phyloP scores from a whole-genome alignment of 129 eudicot genomes.

The Helichrysum umbraculigerum region DNA sequence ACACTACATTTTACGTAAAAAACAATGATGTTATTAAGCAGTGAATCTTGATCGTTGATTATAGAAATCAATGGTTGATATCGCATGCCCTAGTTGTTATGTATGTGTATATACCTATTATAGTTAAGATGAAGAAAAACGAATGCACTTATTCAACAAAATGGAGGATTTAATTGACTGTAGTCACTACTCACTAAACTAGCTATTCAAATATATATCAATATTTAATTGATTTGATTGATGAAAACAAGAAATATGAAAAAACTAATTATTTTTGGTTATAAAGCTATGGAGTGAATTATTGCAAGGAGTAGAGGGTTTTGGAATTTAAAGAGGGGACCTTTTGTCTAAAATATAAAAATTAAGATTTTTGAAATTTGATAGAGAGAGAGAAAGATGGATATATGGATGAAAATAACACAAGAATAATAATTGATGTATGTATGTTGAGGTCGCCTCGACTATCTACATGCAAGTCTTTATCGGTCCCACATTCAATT shows the following conservation, averaged over 20 bases:
- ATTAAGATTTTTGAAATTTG: not conserved
- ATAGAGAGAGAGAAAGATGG: slow-evolving; percentile 23
- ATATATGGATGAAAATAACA: slow-evolving; percentile 29
- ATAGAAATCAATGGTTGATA: too few relatives aligned
- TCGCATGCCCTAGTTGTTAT: too few relatives aligned
- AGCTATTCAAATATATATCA: not conserved
- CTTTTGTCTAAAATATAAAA: not conserved
- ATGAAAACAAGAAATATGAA: not conserved
- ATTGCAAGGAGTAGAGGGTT: not conserved
- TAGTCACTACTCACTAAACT: too few relatives aligned
- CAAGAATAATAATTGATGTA: slow-evolving; percentile 21
- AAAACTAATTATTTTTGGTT: not conserved
- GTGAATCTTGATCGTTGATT: too few relatives aligned
- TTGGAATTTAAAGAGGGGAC: slow-evolving; percentile 30
- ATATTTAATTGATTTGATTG: not conserved
- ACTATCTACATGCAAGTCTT: slow-evolving; percentile 9
- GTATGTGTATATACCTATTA: too few relatives aligned
- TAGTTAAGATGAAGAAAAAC: too few relatives aligned
- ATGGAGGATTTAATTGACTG: too few relatives aligned
- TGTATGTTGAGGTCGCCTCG: slow-evolving; percentile 4
- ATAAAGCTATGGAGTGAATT: not conserved
- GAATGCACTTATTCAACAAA: too few relatives aligned
- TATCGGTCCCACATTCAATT: slow-evolving; percentile 15
- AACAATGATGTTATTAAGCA: too few relatives aligned
- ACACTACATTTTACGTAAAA: too few relatives aligned